Evolutionary conservation across 768 basidiomycete genomes (phyloP).

Genomic region (Lactarius quietus): DNA sequence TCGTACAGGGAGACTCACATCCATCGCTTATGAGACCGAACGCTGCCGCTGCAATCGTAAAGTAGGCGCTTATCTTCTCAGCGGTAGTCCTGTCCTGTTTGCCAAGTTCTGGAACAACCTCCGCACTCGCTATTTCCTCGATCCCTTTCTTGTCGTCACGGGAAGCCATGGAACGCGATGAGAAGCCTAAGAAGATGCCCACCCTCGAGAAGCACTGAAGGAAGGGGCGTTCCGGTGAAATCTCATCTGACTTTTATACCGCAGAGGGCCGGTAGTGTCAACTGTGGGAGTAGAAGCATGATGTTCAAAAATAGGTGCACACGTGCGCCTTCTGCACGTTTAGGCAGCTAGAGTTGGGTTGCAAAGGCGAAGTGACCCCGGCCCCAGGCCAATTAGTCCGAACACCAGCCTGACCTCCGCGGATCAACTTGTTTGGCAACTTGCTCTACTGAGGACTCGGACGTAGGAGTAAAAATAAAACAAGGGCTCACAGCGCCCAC

Average conservation of each 20-base stretch:
- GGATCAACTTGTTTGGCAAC: too few species aligned
- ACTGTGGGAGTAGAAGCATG: constrained; percentile 9
- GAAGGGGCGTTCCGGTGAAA: not conserved
- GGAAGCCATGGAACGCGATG: constrained; percentile 3
- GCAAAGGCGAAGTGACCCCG: not conserved
- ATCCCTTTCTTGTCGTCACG: not conserved
- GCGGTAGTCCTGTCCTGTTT: constrained; percentile 11
- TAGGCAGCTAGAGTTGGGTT: not conserved
- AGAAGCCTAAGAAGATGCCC: not conserved
- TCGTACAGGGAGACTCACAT: constrained; percentile 35
- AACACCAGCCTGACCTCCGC: not conserved
- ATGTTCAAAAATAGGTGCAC: not conserved
- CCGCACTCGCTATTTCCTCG: not conserved
- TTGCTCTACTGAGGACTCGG: too few species aligned
- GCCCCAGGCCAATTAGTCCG: not conserved
- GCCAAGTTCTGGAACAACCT: constrained; percentile 12
- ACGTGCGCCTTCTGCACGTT: constrained; percentile 9
- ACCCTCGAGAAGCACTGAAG: not conserved
- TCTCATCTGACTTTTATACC: constrained; percentile 15
- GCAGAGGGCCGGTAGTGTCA: not conserved
- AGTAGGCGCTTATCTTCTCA: constrained; percentile 52
- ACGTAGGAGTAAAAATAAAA: too few species aligned
- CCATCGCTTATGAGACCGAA: constrained; percentile 66
- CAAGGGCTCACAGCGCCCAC: too few species aligned
- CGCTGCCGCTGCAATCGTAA: constrained; percentile 61